phyloP scores from a whole-genome alignment of 768 basidiomycete species.

The Lentinus brumalis region DNA sequence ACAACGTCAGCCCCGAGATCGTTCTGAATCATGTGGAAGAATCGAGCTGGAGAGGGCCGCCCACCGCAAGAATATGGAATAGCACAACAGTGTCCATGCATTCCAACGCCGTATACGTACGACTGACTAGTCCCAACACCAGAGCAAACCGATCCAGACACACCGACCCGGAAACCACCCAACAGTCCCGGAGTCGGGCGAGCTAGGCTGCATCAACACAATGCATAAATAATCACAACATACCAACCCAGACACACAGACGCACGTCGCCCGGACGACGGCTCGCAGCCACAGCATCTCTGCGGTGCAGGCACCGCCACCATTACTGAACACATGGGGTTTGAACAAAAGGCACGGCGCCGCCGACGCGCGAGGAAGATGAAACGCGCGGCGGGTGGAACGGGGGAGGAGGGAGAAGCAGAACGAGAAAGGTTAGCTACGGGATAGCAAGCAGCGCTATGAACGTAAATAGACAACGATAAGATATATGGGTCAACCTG shows the following conservation, averaged over 20 bases:
- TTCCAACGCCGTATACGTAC: too few relatives aligned
- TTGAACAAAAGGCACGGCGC: neutral
- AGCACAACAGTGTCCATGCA: too few relatives aligned
- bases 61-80: too few relatives aligned
- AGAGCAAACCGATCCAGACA: neutral
- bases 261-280: neutral
- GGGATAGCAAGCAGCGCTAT: conserved; percentile 1
- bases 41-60: too few relatives aligned
- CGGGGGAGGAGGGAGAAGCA: conserved; percentile 1
- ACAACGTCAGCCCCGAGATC: too few relatives aligned
- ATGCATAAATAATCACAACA: conserved; percentile 24
- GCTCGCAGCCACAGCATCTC: conserved; percentile 18
- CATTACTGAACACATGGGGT: conserved; percentile 4
- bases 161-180: neutral
- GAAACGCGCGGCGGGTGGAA: neutral
- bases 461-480: conserved; percentile 11
- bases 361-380: conserved; percentile 2
- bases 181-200: neutral
- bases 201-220: neutral
- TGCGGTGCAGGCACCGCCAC: conserved; percentile 17
- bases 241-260: conserved; percentile 15
- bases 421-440: conserved; percentile 1
- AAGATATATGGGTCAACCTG: conserved; percentile 19
- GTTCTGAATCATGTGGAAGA: too few relatives aligned
- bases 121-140: neutral